phyloP scores from a whole-genome alignment of 768 basidiomycete genomes.

The Roridomyces roridus region DNA sequence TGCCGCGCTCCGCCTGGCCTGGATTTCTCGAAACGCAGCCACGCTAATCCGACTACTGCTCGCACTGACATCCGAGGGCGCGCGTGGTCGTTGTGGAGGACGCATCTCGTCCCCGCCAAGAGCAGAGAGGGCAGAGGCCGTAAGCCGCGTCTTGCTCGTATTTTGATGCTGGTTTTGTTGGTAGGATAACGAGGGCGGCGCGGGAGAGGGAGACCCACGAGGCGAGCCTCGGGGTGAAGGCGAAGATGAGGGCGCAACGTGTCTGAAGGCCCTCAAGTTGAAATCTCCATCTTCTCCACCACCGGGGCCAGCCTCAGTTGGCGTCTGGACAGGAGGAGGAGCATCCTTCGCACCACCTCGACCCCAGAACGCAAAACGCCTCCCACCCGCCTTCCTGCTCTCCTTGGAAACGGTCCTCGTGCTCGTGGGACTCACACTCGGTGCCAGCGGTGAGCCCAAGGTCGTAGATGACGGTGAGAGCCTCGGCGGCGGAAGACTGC shows the following conservation, averaged over 20 bases:
- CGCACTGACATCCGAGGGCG: conserved; percentile 7
- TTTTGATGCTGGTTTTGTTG: background rate
- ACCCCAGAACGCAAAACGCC: conserved; percentile 18
- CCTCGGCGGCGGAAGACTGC: conserved; percentile 7
- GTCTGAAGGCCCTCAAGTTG: conserved; percentile 18
- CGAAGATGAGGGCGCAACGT: conserved; percentile 1
- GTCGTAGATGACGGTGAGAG: background rate
- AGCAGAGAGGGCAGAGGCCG: background rate
- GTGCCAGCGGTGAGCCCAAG: conserved; percentile 11
- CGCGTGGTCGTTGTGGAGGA: conserved; percentile 9
- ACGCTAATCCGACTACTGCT: conserved; percentile 61
- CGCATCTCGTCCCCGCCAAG: too few species aligned
- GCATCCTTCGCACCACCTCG: too few species aligned
- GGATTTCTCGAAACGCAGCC: conserved; percentile 83
- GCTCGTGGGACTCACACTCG: conserved; percentile 1
- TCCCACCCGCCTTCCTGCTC: background rate
- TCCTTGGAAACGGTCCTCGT: background rate
- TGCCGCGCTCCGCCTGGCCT: conserved; percentile 67
- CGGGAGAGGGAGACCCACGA: background rate
- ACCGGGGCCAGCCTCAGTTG: background rate
- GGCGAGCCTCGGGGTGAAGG: background rate
- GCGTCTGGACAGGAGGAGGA: too few species aligned
- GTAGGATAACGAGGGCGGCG: background rate
- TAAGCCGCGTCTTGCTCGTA: background rate
- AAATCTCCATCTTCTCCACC: conserved; percentile 1